These are phyloP conservation scores for Besnoitia besnoiti DNA, from an alignment of 169 alveolate genomes.

Conservation along the genomic window DNA sequence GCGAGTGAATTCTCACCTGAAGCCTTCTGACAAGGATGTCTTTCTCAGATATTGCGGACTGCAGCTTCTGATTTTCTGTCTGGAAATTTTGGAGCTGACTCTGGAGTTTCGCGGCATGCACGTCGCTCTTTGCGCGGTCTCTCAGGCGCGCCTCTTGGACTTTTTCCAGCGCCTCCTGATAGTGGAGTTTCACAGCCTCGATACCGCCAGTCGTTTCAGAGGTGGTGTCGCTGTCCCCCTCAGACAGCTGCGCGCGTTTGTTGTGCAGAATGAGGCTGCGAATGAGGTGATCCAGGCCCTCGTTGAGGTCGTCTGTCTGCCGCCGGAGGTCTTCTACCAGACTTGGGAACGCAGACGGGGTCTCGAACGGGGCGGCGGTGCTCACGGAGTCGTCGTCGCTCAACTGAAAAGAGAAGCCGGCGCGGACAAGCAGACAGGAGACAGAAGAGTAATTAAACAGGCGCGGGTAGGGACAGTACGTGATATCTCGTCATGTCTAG, in stretches of 20 bases:
- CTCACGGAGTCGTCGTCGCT: constrained; percentile 38
- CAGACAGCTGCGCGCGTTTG: background rate
- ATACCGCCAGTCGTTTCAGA: background rate
- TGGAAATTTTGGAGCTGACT: background rate
- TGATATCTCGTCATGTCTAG: no score
- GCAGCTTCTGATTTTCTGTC: background rate
- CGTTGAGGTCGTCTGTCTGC: constrained; percentile 20
- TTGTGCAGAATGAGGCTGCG: background rate
- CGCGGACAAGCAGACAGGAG: background rate
- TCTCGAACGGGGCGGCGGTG: constrained; percentile 25
- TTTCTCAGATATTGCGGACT: background rate
- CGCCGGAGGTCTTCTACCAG: background rate
- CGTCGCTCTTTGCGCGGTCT: constrained; percentile 28
- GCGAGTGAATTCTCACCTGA: constrained; percentile 13
- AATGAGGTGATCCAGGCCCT: background rate
- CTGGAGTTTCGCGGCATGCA: constrained; percentile 8
- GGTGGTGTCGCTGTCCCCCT: background rate
- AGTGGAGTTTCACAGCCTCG: background rate
- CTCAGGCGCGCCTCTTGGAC: constrained; percentile 21
- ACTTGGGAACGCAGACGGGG: background rate
- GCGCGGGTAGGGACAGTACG: no score
- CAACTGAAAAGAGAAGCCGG: background rate
- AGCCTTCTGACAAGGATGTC: background rate
- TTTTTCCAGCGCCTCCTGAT: constrained; percentile 7
- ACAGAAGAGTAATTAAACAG: background rate